phyloP scores from a whole-genome alignment of 2,329 filamentous ascomycete genomes.

The Colletotrichum godetiae region DNA sequence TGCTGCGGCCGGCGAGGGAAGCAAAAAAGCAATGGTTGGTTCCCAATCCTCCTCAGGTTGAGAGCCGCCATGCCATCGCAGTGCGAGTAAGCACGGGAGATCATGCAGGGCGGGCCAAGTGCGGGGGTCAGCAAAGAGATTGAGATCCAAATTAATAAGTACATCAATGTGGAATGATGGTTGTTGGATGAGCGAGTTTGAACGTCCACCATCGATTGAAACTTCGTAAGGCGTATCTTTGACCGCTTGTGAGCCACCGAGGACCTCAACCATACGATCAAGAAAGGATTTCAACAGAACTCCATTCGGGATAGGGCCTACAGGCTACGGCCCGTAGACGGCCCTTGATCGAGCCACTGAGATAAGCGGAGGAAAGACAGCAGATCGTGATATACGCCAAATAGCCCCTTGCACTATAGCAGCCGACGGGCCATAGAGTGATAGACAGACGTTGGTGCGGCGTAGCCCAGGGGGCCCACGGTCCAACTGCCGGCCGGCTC shows the following conservation, averaged over 20 bases:
- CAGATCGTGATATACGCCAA: slow-evolving; percentile 12
- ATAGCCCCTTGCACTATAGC: neutral
- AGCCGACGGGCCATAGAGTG: neutral
- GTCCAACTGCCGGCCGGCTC: neutral
- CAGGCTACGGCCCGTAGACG: neutral
- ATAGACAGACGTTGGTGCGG: neutral
- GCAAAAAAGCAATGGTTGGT: slow-evolving; percentile 12
- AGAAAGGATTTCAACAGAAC: neutral
- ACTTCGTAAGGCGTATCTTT: neutral
- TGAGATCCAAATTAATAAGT: neutral
- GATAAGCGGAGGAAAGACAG: neutral
- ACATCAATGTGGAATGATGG: neutral
- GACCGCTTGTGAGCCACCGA: neutral
- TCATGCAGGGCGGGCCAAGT: slow-evolving; percentile 1
- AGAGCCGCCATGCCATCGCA: neutral
- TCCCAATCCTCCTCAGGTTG: neutral
- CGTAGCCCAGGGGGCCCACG: neutral
- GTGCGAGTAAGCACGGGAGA: neutral
- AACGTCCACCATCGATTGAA: neutral
- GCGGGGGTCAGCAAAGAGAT: neutral
- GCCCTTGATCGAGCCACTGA: slow-evolving; percentile 3
- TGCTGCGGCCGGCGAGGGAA: neutral
- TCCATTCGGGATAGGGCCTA: neutral
- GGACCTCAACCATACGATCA: neutral
- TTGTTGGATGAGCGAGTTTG: neutral